Base-by-base conservation (phyloP, 164 flowering plant species). In the Nelumbo lutea region DNA sequence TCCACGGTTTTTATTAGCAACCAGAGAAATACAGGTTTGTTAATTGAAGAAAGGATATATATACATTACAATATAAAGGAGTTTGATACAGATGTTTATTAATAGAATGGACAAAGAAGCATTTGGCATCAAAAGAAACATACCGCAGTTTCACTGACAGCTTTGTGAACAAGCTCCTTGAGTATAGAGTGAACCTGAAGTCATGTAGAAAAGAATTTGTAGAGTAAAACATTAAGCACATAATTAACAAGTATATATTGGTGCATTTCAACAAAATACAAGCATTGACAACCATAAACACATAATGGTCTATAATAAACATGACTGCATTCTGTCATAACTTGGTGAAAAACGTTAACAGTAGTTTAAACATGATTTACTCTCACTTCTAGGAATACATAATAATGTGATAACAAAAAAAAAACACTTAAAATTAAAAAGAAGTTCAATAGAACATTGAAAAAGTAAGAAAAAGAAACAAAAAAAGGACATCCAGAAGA, bases 81-180 rank as follows among this genome's bases (percentile, higher is more conserved):
- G 27, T 27, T 27, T 27, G 27, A 27, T 27, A 27, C 27, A 27
- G 27, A 27, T 27, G 27, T 27, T 27, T 27, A 27, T 27, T 27
- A 61, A 53, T 38, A n/a, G 2, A 60, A 15, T 40, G 3, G 38
- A 62, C 14, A 61, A 50, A 27, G 8, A 10, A 4, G 38, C 72
- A 57, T 43, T 61, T 47, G 11, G 47, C 62, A 73, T 39, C 14
- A 57, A 9, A 1, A 64, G 46, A 27, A 72, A 79, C 87, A 56
- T 82, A 88, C 97, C 62, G 67, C 45, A 10, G 97, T 88, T 72
- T 89, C 96, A 70, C 77, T 82, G 67, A 88, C 59, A 42, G 97
- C 82, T 79, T 88, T 91, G 83, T 86, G 90, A 78, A 86, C 89
- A 72, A 91, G 73, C 59, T 89, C 97, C 82, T 91, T 91, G 78